Conservation (phyloP, 2,329 filamentous ascomycete genomes). For the Pseudogymnoascus sp. region DNA sequence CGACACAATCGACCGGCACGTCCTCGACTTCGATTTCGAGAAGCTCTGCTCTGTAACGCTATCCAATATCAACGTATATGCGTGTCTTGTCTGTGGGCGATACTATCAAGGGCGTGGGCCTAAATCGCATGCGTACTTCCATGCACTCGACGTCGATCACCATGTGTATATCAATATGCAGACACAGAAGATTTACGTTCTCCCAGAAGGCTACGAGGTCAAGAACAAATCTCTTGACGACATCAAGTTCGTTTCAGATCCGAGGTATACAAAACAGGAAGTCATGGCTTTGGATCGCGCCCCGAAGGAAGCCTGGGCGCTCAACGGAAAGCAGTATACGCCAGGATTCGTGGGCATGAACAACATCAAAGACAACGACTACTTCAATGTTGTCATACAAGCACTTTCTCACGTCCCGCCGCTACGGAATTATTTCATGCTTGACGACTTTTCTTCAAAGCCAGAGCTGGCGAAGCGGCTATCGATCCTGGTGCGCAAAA, state of each 20-base stretch:
- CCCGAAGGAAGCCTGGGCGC: constrained; percentile 60
- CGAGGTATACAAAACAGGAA: constrained; percentile 71
- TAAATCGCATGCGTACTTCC: constrained; percentile 95
- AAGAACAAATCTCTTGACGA: constrained; percentile 90
- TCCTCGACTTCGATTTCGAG: constrained; percentile 97
- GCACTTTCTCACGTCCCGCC: constrained; percentile 83
- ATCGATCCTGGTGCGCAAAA: constrained; percentile 84
- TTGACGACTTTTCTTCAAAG: constrained; percentile 67
- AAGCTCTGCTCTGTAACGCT: constrained; percentile 94
- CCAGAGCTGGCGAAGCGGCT: constrained; percentile 83
- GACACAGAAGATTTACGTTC: constrained; percentile 80
- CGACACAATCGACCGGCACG: constrained; percentile 87
- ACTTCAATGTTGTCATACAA: constrained; percentile 91
- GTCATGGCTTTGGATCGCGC: constrained; percentile 70
- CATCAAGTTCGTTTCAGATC: constrained; percentile 96
- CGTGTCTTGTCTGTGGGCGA: constrained; percentile 93
- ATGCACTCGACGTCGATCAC: constrained; percentile 88
- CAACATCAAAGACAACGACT: constrained; percentile 99
- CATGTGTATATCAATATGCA: constrained; percentile 99
- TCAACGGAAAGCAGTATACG: constrained; percentile 75
- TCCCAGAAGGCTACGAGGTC: constrained; percentile 96
- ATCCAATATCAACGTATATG: constrained; percentile 98
- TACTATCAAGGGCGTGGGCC: constrained; percentile 93
- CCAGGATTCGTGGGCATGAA: constrained; percentile 98
- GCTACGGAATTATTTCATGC: constrained; percentile 82